phyloP scores from a whole-genome alignment of 116 monocot species.

The Posidonia oceanica region DNA sequence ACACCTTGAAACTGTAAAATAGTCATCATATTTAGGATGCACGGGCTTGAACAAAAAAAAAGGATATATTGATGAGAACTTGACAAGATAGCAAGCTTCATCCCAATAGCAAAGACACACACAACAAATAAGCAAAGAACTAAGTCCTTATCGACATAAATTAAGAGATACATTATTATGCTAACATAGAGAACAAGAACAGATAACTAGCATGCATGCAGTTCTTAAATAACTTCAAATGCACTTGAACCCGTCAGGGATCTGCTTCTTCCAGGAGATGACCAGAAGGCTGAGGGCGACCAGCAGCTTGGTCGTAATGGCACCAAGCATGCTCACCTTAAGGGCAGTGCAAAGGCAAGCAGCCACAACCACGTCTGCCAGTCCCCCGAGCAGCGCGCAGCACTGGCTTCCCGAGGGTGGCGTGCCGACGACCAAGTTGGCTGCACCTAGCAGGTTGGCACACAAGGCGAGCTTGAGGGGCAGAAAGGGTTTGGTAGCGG shows the following conservation, averaged over 20 bases:
- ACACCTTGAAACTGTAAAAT: no score
- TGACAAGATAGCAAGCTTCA: no score
- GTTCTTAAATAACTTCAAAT: not conserved
- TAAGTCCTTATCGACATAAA: no score
- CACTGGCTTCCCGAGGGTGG: slow-evolving; percentile 9
- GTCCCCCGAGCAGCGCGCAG: slow-evolving; percentile 14
- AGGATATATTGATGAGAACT: no score
- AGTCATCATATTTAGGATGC: no score
- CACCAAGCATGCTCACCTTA: slow-evolving; percentile 16
- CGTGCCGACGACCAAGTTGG: not conserved
- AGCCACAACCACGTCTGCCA: slow-evolving; percentile 20
- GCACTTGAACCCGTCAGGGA: slow-evolving; percentile 1
- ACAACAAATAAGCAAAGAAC: no score
- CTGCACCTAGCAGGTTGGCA: slow-evolving; percentile 8
- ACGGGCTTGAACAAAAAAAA: no score
- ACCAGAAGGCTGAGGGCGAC: not conserved
- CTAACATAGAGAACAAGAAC: no score
- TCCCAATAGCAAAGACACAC: no score
- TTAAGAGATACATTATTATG: no score
- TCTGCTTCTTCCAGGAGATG: not conserved
- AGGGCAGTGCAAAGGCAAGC: slow-evolving; percentile 24
- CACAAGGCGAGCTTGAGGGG: slow-evolving; percentile 19
- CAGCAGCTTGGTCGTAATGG: not conserved
- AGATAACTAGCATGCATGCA: no score
- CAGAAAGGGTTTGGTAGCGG: not conserved